Conservation (phyloP, 2,329 filamentous ascomycete genomes). For the Hypoxylon sp. region DNA sequence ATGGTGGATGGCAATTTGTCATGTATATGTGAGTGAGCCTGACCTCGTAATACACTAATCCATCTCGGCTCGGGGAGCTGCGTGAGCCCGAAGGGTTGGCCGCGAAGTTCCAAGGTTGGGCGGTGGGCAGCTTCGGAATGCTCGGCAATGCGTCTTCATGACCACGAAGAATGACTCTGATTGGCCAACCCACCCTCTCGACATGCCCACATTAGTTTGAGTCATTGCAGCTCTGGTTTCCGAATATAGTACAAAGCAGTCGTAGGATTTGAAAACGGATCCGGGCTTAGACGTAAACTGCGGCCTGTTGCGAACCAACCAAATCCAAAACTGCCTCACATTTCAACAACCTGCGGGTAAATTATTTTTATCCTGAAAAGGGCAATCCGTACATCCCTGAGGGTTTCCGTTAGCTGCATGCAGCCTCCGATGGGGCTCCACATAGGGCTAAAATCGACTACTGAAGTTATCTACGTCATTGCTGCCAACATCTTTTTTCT, state of each 20-base stretch:
- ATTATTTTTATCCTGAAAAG: not conserved
- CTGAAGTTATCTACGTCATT: not conserved
- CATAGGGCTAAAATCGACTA: not conserved
- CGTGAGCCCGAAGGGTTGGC: slow-evolving; percentile 31
- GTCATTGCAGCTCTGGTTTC: slow-evolving; percentile 6
- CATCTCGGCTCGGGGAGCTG: slow-evolving; percentile 20
- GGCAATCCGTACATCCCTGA: not conserved
- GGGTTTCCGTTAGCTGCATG: not conserved
- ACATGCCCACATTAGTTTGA: slow-evolving; percentile 4
- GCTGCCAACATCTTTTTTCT: too few species aligned
- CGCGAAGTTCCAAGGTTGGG: slow-evolving; percentile 9
- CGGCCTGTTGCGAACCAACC: not conserved
- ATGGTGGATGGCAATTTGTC: not conserved
- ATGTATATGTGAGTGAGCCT: slow-evolving; percentile 10
- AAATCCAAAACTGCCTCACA: not conserved
- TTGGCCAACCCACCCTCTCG: slow-evolving; percentile 16
- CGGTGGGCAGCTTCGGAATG: slow-evolving; percentile 31
- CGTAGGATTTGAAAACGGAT: slow-evolving; percentile 31
- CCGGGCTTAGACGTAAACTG: slow-evolving; percentile 15
- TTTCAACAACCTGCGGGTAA: not conserved
- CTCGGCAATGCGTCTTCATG: slow-evolving; percentile 24
- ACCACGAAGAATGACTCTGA: slow-evolving; percentile 25
- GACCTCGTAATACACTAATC: slow-evolving; percentile 22
- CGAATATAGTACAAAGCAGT: slow-evolving; percentile 29
- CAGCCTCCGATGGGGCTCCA: not conserved